A percentile compares a stretch with the other conserved stretches of the same genome.
phyloP scores from a whole-genome alignment of 257 asterid genomes.

The Solanum chilense region DNA sequence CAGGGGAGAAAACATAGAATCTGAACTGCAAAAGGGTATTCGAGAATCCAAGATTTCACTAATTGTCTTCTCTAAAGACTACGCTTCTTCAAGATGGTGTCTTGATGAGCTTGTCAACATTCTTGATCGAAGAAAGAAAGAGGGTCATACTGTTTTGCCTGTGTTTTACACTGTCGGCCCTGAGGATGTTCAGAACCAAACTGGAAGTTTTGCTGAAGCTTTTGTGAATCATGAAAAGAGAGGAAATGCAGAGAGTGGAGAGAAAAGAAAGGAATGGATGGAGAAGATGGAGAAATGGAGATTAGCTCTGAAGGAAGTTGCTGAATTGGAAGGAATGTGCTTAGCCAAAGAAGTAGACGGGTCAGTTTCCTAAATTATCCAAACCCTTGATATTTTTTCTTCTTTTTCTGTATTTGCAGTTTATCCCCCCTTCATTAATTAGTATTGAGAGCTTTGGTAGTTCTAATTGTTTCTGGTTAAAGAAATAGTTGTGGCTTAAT shows the following conservation, averaged over 20 bases:
- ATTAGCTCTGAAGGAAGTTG: slow-evolving; percentile 4
- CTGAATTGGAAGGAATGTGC: slow-evolving; percentile 1
- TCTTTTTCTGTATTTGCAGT: background rate
- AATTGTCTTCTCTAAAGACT: slow-evolving; percentile 2
- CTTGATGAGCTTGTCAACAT: slow-evolving; percentile 14
- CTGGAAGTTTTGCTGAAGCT: background rate
- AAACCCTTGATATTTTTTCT: background rate
- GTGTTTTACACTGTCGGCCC: slow-evolving; percentile 6
- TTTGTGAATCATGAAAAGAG: background rate
- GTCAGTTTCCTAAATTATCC: background rate
- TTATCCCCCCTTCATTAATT: background rate
- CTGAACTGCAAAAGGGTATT: slow-evolving; percentile 7
- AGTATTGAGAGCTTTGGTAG: background rate
- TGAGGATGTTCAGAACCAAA: slow-evolving; percentile 2
- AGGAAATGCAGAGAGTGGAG: background rate
- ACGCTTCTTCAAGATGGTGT: slow-evolving; percentile 12
- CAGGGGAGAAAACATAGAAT: slow-evolving; percentile 3
- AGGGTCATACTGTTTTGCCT: slow-evolving; percentile 3
- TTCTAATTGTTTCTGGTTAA: background rate
- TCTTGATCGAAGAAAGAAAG: background rate
- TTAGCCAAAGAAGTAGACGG: slow-evolving; percentile 2
- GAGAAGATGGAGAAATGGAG: slow-evolving; percentile 9
- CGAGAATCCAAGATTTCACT: slow-evolving; percentile 6
- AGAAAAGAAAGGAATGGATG: background rate
- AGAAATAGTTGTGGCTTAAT: background rate